Evolutionary conservation across 148 eudicot genomes (phyloP).

Genomic region (Beta vulgaris): DNA sequence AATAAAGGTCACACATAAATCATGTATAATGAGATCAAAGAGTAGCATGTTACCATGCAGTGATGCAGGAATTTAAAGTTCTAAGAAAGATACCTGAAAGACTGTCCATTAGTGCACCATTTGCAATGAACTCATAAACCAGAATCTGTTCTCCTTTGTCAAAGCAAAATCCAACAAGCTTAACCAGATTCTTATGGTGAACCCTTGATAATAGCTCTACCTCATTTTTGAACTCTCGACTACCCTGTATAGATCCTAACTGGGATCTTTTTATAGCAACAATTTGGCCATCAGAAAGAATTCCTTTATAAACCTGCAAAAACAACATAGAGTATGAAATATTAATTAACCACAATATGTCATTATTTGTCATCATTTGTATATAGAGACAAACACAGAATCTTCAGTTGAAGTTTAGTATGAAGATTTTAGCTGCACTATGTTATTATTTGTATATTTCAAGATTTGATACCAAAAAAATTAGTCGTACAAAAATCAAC

Average conservation of each 20-base stretch:
- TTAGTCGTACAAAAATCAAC: too few species aligned
- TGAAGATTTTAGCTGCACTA: too few species aligned
- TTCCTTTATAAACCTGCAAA: conserved; percentile 70
- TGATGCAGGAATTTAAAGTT: not conserved
- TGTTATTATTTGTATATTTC: too few species aligned
- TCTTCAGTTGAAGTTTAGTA: too few species aligned
- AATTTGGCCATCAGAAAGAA: conserved; percentile 51
- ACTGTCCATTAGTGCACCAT: conserved; percentile 71
- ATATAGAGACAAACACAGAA: not conserved
- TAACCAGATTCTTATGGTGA: conserved; percentile 86
- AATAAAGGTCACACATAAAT: not conserved
- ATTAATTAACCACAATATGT: not conserved
- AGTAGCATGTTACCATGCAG: not conserved
- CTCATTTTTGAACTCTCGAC: conserved; percentile 75
- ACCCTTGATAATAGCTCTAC: conserved; percentile 90
- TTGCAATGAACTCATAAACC: conserved; percentile 77
- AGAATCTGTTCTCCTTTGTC: conserved; percentile 77
- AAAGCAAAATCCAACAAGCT: conserved; percentile 79
- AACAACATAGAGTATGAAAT: too few species aligned
- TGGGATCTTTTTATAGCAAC: conserved; percentile 82
- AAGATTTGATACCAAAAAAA: too few species aligned
- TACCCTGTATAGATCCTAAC: conserved; percentile 77
- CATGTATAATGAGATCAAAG: not conserved
- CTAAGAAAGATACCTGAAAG: conserved; percentile 45
- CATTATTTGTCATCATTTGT: too few species aligned